A percentile compares a stretch with the other conserved stretches of the same genome.
These are phyloP conservation scores for Blepharisma undulans DNA, from an alignment of 169 alveolate genomes.

Conservation along the genomic window DNA sequence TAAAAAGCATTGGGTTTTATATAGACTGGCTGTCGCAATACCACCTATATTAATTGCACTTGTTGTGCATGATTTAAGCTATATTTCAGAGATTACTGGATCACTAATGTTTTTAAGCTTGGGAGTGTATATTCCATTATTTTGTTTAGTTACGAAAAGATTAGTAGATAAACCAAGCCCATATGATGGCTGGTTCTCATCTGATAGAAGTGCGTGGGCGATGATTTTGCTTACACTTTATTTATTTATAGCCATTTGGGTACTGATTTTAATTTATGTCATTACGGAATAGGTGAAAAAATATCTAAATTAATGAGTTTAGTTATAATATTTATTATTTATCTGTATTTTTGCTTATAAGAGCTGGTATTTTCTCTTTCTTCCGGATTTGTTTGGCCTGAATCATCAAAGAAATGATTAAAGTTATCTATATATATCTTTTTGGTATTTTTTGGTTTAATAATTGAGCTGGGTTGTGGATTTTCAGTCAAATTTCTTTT, in stretches of 20 bases:
- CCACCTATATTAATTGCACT: conserved; percentile 11
- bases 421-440: too few relatives aligned
- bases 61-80: neutral
- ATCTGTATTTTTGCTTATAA: too few relatives aligned
- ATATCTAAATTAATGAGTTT: neutral
- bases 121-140: conserved; percentile 15
- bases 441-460: neutral
- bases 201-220: conserved; percentile 4
- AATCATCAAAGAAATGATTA: neutral
- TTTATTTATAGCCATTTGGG: neutral
- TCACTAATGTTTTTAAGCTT: neutral
- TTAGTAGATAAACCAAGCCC: neutral
- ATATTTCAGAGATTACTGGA: conserved; percentile 10
- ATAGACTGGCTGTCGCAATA: neutral
- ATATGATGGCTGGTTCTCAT: neutral
- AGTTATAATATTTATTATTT: too few relatives aligned
- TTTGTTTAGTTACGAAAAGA: neutral
- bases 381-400: neutral
- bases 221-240: neutral
- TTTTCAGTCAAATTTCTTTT: neutral
- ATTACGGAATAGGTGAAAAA: neutral
- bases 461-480: neutral
- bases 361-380: neutral
- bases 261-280: neutral
- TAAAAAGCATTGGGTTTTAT: neutral